Conservation (phyloP, 2,329 filamentous ascomycete genomes). For the Exophiala aquamarina region DNA sequence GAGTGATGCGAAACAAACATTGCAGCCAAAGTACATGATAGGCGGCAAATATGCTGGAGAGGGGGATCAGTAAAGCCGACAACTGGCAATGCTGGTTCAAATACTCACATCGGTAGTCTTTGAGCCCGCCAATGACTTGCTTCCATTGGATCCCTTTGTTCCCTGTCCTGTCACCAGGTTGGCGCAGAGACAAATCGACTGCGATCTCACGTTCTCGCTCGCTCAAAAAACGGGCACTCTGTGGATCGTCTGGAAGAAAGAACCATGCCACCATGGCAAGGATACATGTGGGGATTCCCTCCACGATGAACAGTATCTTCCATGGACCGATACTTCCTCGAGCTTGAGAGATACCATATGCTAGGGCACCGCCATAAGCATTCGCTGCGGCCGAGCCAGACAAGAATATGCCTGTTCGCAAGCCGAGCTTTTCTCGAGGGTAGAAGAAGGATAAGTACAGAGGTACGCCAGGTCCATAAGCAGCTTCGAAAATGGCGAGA, state of each 20-base stretch:
- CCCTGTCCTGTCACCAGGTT: constrained; percentile 28
- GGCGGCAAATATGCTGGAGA: constrained; percentile 42
- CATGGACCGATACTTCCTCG: constrained; percentile 58
- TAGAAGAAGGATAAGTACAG: constrained; percentile 61
- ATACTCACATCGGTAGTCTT: constrained; percentile 50
- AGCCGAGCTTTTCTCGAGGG: constrained; percentile 56
- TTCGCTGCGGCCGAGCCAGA: constrained; percentile 40
- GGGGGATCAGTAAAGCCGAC: background rate
- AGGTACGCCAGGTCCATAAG: constrained; percentile 45
- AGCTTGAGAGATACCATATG: constrained; percentile 58
- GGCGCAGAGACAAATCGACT: constrained; percentile 23
- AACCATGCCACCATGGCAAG: constrained; percentile 57
- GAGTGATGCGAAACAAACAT: constrained; percentile 65
- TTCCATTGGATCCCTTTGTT: constrained; percentile 42
- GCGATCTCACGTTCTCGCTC: constrained; percentile 40
- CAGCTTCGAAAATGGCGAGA: constrained; percentile 40
- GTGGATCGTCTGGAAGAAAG: constrained; percentile 46
- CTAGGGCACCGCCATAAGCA: constrained; percentile 41
- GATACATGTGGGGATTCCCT: constrained; percentile 61
- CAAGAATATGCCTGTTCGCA: constrained; percentile 55
- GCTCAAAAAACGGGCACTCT: constrained; percentile 42
- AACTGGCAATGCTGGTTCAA: constrained; percentile 25
- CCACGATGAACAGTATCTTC: constrained; percentile 65
- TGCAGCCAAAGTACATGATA: constrained; percentile 60
- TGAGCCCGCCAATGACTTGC: constrained; percentile 46